Evolutionary conservation across 176 grass and related monocot genomes (phyloP), one percentile per base, ranked within the genome.

Genomic region (Avena insularis): DNA sequence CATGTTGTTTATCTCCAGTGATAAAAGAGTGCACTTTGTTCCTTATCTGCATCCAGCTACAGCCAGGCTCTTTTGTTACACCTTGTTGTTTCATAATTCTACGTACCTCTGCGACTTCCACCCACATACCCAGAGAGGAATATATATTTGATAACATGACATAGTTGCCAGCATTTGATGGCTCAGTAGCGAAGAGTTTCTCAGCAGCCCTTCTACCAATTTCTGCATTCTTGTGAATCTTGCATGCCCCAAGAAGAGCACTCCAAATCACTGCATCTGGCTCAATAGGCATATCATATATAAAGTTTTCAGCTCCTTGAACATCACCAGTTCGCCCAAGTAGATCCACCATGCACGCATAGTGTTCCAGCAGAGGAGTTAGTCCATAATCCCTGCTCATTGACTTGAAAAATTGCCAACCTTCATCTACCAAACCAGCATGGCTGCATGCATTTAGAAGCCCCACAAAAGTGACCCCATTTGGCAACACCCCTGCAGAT

Each of bases 131-230:
- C 27, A 89, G 83, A 61, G 92, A 93, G 48, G 94, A 90, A 82
- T 88, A 96, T 87, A 94, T 90, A 62, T 93, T 96, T 82, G 92
- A 91, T 27, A 93, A 65, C 78, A 92, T 82, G 40, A 96, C 90
- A 92, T 96, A 93, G 36, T 91, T 88, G 29, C 87, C 86, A 71
- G 88, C 62, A 88, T 96, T 91, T 29, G 90, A 80, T 70, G 91
- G 92, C 69, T 92, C 92, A 67, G 85, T 82, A 70, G 64, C 8
- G 25, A 97, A 94, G 74, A 97, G 92, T 87, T 76, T 90, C 47
- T 94, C 88, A 25, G 88, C 90, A 81, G 87, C 88, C 79, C 86
- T 87, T 77, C 65, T 91, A 86, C 93, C 88, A 82, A 95, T 61
- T 66, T 92, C 88, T 73, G 87, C 89, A 57, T 86, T 88, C 72